A percentile compares a stretch with the other conserved stretches of the same genome.
Evolutionary conservation across 176 grass and related monocot genomes (phyloP).

Genomic region (Thalia dealbata): DNA sequence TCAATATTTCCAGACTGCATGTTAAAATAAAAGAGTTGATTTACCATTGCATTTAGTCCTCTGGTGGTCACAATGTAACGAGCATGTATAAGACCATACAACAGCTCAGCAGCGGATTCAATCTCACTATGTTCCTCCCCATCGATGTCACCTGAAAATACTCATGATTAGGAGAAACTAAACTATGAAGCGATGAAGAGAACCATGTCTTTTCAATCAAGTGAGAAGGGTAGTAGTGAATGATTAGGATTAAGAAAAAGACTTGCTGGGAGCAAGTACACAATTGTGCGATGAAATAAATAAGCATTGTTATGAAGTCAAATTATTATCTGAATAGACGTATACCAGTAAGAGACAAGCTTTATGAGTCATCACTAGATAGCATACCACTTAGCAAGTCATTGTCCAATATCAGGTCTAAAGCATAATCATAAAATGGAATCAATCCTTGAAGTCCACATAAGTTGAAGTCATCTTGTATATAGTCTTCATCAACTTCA

Average conservation of each 20-base stretch:
- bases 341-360: neutral
- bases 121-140: slow-evolving; percentile 13
- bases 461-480: slow-evolving; percentile 26
- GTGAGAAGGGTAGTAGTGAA: neutral
- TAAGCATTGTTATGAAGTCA: too few relatives aligned
- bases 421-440: slow-evolving; percentile 20
- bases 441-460: slow-evolving; percentile 17
- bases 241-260: neutral
- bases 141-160: slow-evolving; percentile 10
- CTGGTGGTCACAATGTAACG: slow-evolving; percentile 19
- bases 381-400: slow-evolving; percentile 16
- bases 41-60: slow-evolving; percentile 20
- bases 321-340: neutral
- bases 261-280: neutral
- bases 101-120: slow-evolving; percentile 19
- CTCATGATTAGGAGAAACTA: neutral
- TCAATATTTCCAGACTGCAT: neutral
- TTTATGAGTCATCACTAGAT: neutral
- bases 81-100: slow-evolving; percentile 25
- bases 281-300: too few relatives aligned
- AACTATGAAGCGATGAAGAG: neutral
- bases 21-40: neutral
- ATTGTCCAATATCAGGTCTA: slow-evolving; percentile 24
- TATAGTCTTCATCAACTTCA: slow-evolving; percentile 26
- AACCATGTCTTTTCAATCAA: neutral